Conservation (phyloP, 1,139 yeast species). For the Magnusiomyces magnusii region DNA sequence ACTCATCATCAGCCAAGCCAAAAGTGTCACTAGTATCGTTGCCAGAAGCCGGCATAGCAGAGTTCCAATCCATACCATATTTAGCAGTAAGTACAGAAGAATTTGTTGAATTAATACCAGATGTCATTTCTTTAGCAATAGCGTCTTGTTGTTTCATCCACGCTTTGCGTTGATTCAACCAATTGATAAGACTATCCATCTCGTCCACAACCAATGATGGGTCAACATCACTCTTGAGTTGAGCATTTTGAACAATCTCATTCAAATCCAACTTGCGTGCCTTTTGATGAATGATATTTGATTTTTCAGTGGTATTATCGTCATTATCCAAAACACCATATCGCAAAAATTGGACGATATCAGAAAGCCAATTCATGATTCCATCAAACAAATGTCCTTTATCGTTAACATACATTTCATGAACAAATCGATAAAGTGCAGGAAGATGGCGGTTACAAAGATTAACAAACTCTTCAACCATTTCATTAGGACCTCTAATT, state of each 20-base stretch:
- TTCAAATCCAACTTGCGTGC: constrained; percentile 31
- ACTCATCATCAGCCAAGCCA: constrained; percentile 53
- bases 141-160: constrained; percentile 30
- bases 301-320: neutral
- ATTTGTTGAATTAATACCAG: constrained; percentile 38
- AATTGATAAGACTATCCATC: constrained; percentile 39
- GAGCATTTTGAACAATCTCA: constrained; percentile 22
- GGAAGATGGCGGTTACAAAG: constrained; percentile 65
- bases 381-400: constrained; percentile 59
- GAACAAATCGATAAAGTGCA: constrained; percentile 64
- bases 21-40: constrained; percentile 44
- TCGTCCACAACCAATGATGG: constrained; percentile 38
- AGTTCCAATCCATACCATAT: constrained; percentile 39
- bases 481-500: constrained; percentile 43
- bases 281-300: constrained; percentile 19
- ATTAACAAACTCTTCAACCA: constrained; percentile 59
- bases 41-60: constrained; percentile 35
- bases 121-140: constrained; percentile 23
- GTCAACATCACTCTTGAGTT: constrained; percentile 40
- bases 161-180: constrained; percentile 40
- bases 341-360: constrained; percentile 54
- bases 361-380: constrained; percentile 65
- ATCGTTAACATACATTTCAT: constrained; percentile 68
- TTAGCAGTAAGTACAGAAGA: constrained; percentile 38
- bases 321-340: constrained; percentile 31